These are phyloP conservation scores for Lactarius trivialis DNA, from an alignment of 768 basidiomycete species.

Conservation along the genomic window DNA sequence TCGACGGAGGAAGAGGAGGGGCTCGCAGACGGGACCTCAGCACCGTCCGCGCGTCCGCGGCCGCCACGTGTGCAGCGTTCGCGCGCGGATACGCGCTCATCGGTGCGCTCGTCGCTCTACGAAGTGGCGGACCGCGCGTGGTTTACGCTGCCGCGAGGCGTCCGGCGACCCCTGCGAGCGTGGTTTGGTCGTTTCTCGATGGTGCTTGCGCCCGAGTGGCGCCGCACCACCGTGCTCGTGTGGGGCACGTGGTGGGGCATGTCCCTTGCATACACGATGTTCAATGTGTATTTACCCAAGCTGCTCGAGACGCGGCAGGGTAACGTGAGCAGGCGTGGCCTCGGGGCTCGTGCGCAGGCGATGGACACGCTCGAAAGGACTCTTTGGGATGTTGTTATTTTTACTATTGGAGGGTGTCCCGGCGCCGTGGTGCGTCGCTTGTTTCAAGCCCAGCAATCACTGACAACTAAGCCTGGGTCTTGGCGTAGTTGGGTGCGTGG, in stretches of 20 bases:
- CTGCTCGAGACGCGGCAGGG: slow-evolving; percentile 57
- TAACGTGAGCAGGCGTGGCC: slow-evolving; percentile 4
- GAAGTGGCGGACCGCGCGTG: slow-evolving; percentile 38
- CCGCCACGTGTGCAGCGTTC: background rate
- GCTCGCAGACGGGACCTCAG: background rate
- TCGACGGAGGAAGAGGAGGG: background rate
- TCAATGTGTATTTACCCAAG: slow-evolving; percentile 88
- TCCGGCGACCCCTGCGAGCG: slow-evolving; percentile 53
- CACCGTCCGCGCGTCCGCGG: slow-evolving; percentile 14
- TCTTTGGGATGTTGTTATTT: slow-evolving; percentile 82
- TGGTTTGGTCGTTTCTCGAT: slow-evolving; percentile 64
- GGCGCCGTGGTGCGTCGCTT: slow-evolving; percentile 61
- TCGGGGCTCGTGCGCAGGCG: slow-evolving; percentile 24
- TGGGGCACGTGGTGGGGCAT: slow-evolving; percentile 75
- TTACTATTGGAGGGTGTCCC: slow-evolving; percentile 78
- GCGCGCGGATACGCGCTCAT: slow-evolving; percentile 7
- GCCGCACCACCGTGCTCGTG: slow-evolving; percentile 66
- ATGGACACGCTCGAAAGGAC: slow-evolving; percentile 50
- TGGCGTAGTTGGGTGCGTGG: slow-evolving; percentile 75
- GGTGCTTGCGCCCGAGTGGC: slow-evolving; percentile 73
- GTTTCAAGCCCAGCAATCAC: background rate
- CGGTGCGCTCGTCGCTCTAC: slow-evolving; percentile 39
- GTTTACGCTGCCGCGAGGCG: slow-evolving; percentile 44
- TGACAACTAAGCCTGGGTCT: background rate
- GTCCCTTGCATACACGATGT: slow-evolving; percentile 83